phyloP scores from a whole-genome alignment of 306 rosid genomes.

The Canavalia gladiata region DNA sequence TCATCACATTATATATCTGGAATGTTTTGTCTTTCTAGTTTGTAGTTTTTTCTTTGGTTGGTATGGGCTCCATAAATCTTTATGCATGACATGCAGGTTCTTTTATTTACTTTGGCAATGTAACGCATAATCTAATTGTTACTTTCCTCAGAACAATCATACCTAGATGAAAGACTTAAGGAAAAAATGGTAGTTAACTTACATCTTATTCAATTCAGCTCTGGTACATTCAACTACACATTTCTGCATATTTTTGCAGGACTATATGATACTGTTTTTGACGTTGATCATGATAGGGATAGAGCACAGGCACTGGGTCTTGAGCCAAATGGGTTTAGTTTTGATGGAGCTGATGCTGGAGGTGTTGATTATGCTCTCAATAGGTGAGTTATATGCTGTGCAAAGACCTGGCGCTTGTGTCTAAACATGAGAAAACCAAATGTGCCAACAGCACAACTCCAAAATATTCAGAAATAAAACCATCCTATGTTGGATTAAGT shows the following conservation, averaged over 20 bases:
- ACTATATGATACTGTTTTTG: slow-evolving; percentile 84
- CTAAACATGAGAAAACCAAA: slow-evolving; percentile 8
- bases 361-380: slow-evolving; percentile 89
- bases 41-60: not conserved
- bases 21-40: not conserved
- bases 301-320: slow-evolving; percentile 75
- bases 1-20: not conserved
- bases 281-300: slow-evolving; percentile 70
- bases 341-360: slow-evolving; percentile 79
- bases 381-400: slow-evolving; percentile 61
- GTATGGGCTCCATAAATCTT: not conserved
- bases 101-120: not conserved
- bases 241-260: slow-evolving; percentile 53
- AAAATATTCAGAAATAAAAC: not conserved
- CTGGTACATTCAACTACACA: slow-evolving; percentile 18
- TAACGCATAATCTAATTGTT: slow-evolving; percentile 15
- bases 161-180: slow-evolving; percentile 1
- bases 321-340: slow-evolving; percentile 82
- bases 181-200: slow-evolving; percentile 2
- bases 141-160: not conserved
- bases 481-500: slow-evolving; percentile 22
- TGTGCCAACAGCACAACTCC: slow-evolving; percentile 4
- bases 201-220: not conserved
- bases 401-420: not conserved
- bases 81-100: not conserved